Evolutionary conservation across 2,329 filamentous ascomycete species (phyloP), one percentile per base, ranked within the genome.

Genomic region (Cyphellophora attinorum): DNA sequence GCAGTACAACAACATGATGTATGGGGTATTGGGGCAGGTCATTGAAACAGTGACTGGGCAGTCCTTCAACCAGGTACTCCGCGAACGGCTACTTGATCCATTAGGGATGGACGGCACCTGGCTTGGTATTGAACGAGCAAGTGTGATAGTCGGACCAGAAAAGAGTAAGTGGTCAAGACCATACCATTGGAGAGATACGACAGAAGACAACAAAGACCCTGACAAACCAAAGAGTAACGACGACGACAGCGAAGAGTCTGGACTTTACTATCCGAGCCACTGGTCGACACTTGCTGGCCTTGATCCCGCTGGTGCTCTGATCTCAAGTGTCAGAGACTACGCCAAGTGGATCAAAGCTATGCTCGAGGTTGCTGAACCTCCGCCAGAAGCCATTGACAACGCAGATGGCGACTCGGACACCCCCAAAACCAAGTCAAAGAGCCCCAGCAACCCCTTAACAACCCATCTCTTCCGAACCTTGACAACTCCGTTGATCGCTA

Each of bases 1-100:
- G 31, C 59, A 68, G 41, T 75, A 74, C 51, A 64, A 59, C 54
- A 74, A 74, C 46, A 51, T 68, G 14, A 67, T 73, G 62, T 75
- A 58, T 47, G 59, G 62, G 21, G 61, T 61, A 1, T 61, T 64
- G 0, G 53, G 61, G n/a, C 60, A 71, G 45, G 54, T 58, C 3
- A 47, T 70, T 5, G 59, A 72, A 49, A 60, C 52, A 2, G 47
- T 67, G 1, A 64, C 62, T 2, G 53, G 53, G 0, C 38, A 41
- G 10, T 35, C 48, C 12, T 54, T 61, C 14, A 46, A 46, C 5
- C 45, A 54, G 2, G 51, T 61, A 13, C 43, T 67, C 4, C 38
- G 38, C 1, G 38, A 50, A 5, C 50, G 47, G 13, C 49, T 68
- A 16, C 65, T 58, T 49, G 37, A 54, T 1, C 62, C 61, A 5